Percentiles rank a stretch among this genome's conserved stretches.
Evolutionary conservation across 2,329 filamentous ascomycete genomes (phyloP).

Genomic region (Calonectria pseudoreteaudii): DNA sequence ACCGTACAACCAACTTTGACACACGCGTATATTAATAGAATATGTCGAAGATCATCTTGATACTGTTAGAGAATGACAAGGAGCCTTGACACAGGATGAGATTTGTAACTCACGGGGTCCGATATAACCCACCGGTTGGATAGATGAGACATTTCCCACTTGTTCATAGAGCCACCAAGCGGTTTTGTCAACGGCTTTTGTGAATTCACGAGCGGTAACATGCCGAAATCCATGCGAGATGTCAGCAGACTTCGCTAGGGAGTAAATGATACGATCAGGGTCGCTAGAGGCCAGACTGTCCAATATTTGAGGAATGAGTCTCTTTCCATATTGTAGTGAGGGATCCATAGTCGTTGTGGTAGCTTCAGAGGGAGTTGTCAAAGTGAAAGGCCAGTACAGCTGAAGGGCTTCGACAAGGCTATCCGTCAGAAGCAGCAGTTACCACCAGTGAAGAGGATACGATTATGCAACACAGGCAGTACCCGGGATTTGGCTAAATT

Average conservation of each 20-base stretch:
- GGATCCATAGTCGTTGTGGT: background rate
- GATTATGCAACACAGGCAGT: background rate
- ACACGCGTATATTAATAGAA: conserved; percentile 45
- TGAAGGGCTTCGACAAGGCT: background rate
- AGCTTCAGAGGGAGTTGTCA: background rate
- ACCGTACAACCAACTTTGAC: conserved; percentile 50
- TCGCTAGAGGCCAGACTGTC: conserved; percentile 40
- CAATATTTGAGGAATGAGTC: conserved; percentile 45
- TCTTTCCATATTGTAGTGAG: conserved; percentile 27
- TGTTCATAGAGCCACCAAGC: conserved; percentile 45
- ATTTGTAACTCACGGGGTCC: conserved; percentile 45
- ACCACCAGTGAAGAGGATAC: background rate
- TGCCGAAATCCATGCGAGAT: conserved; percentile 32
- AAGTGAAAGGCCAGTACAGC: background rate
- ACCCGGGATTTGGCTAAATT: background rate
- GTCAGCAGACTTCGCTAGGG: conserved; percentile 30
- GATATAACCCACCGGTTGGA: conserved; percentile 45
- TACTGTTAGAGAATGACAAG: background rate
- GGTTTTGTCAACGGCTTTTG: conserved; percentile 43
- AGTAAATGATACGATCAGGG: conserved; percentile 42
- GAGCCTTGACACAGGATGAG: no score
- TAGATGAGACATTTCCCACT: conserved; percentile 27
- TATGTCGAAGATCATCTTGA: conserved; percentile 47
- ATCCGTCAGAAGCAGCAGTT: background rate
- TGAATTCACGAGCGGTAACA: conserved; percentile 41